These are phyloP conservation scores for Saccharomyces hybrid DNA, from an alignment of 1,139 yeast genomes.

Conservation along the genomic window DNA sequence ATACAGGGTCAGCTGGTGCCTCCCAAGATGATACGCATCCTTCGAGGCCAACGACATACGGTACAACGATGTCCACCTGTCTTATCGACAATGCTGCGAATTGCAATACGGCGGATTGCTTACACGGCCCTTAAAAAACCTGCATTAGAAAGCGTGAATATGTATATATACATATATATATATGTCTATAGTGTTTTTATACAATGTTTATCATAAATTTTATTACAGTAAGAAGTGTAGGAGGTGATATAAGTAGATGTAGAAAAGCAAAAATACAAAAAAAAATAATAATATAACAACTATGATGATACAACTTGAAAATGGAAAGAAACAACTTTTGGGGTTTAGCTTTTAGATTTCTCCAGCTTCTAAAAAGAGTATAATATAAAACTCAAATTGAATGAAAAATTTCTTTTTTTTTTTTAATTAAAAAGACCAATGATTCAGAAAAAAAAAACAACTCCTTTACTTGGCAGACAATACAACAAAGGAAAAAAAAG, in stretches of 20 bases:
- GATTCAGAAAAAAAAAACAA: neutral
- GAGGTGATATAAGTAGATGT: neutral
- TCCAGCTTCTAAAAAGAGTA: conserved; percentile 31
- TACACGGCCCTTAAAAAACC: neutral
- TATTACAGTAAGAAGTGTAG: neutral
- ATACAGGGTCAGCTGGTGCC: conserved; percentile 35
- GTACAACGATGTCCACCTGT: neutral
- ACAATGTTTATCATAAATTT: neutral
- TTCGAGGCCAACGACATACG: neutral
- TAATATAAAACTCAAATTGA: neutral
- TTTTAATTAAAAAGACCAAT: neutral
- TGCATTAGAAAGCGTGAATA: neutral
- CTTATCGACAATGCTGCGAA: neutral
- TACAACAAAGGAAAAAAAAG: neutral
- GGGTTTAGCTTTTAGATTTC: conserved; percentile 6
- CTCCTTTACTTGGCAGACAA: neutral
- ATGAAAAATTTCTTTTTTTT: conserved; percentile 16
- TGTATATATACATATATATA: neutral
- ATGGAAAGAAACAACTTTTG: neutral
- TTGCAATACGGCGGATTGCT: neutral
- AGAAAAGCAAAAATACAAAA: neutral
- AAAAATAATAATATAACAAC: neutral
- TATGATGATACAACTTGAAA: neutral
- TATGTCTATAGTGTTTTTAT: neutral
- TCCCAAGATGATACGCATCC: neutral